Conservation (phyloP, 768 basidiomycete genomes). For the Macrolepiota dolichaula region DNA sequence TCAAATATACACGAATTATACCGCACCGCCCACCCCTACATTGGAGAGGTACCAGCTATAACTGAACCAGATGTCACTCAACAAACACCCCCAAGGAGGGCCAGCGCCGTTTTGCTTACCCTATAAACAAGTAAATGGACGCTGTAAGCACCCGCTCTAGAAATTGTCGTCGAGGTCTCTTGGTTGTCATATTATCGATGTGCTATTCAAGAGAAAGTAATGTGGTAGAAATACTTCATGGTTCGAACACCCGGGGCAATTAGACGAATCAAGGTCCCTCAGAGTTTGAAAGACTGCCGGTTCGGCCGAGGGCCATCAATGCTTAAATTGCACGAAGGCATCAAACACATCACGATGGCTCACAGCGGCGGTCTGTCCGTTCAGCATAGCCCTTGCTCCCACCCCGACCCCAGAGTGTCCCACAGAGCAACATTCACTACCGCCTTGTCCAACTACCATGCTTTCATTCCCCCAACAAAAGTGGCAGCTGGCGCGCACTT, state of each 20-base stretch:
- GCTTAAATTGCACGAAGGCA: too few relatives aligned
- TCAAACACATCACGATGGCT: too few relatives aligned
- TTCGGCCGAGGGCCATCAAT: too few relatives aligned
- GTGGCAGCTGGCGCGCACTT: slow-evolving; percentile 23
- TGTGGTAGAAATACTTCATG: neutral
- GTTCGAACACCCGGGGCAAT: neutral
- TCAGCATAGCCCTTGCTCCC: slow-evolving; percentile 4
- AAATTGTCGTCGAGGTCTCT: neutral
- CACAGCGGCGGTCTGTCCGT: neutral
- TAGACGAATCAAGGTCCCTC: neutral
- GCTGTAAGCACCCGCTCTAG: neutral
- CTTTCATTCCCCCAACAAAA: slow-evolving; percentile 30
- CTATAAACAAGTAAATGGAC: slow-evolving; percentile 2
- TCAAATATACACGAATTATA: neutral
- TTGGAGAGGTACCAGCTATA: slow-evolving; percentile 32
- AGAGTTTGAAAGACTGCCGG: too few relatives aligned
- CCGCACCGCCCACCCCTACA: slow-evolving; percentile 28
- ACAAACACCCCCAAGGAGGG: neutral
- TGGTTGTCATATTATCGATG: neutral
- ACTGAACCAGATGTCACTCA: slow-evolving; percentile 15
- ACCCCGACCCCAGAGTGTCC: neutral
- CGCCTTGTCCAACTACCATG: slow-evolving; percentile 18
- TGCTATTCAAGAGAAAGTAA: neutral
- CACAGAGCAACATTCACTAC: neutral
- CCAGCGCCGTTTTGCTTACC: neutral